phyloP scores from a whole-genome alignment of 495 filamentous ascomycete species.

The Aspergillus homomorphus region DNA sequence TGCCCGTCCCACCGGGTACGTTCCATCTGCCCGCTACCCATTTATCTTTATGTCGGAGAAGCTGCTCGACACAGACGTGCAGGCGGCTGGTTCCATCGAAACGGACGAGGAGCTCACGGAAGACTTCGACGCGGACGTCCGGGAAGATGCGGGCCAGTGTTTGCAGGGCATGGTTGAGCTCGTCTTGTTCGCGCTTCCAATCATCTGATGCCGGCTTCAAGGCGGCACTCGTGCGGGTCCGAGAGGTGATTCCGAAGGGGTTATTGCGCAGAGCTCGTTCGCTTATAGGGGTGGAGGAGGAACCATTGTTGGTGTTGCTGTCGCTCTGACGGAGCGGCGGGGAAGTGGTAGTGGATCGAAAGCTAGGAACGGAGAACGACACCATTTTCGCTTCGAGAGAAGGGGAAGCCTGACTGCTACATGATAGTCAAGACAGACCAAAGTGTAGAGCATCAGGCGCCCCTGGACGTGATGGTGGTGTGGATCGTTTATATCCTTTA shows the following conservation, averaged over 20 bases:
- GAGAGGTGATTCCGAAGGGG: constrained; percentile 40
- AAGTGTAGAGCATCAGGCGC: not conserved
- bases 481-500: not conserved
- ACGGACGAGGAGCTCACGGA: constrained; percentile 79
- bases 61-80: constrained; percentile 77
- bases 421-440: constrained; percentile 23
- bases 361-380: constrained; percentile 42
- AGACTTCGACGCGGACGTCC: constrained; percentile 83
- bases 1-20: constrained; percentile 33
- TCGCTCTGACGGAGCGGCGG: constrained; percentile 25
- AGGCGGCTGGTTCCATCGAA: constrained; percentile 81
- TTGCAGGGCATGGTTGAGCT: constrained; percentile 72
- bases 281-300: constrained; percentile 33
- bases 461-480: not conserved
- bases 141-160: constrained; percentile 77
- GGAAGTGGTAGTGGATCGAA: constrained; percentile 34
- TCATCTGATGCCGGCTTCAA: constrained; percentile 26
- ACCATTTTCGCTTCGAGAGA: constrained; percentile 33
- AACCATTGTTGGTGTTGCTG: constrained; percentile 9
- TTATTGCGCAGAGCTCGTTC: constrained; percentile 43
- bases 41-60: constrained; percentile 71
- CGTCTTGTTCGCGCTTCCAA: constrained; percentile 48
- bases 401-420: constrained; percentile 27
- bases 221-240: constrained; percentile 26
- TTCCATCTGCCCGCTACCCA: constrained; percentile 76